Percentiles rank a stretch among this genome's conserved stretches.
Conservation (phyloP, 306 rosid genomes). For the Vigna unguiculata region DNA sequence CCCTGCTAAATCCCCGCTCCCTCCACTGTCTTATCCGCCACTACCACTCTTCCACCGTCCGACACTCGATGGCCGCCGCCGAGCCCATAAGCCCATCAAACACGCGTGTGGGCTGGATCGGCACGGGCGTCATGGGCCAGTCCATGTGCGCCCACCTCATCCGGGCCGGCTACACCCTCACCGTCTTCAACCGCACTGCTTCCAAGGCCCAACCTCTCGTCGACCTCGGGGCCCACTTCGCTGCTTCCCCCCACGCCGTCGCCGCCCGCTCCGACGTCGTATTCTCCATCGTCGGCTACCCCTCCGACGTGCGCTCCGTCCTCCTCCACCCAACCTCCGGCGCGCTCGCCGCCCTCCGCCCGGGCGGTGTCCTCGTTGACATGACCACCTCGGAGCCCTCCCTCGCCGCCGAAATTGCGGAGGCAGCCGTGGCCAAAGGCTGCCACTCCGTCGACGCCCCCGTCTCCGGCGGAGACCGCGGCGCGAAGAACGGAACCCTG, state of each 20-base stretch:
- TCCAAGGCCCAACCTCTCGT: constrained; percentile 87
- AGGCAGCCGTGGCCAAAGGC: constrained; percentile 55
- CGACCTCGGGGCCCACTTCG: constrained; percentile 76
- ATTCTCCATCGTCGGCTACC: constrained; percentile 91
- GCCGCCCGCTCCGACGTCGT: constrained; percentile 86
- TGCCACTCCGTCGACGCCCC: constrained; percentile 86
- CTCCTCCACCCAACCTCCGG: constrained; percentile 73
- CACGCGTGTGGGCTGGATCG: constrained; percentile 95
- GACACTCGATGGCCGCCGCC: constrained; percentile 62
- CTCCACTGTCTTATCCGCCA: constrained; percentile 37
- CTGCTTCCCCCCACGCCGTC: constrained; percentile 64
- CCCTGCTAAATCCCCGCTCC: constrained; percentile 16
- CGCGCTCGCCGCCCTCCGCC: constrained; percentile 80
- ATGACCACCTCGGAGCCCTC: constrained; percentile 98
- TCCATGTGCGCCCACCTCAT: constrained; percentile 87
- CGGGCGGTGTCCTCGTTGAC: constrained; percentile 84
- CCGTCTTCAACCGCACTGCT: constrained; percentile 90
- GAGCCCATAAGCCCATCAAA: constrained; percentile 65
- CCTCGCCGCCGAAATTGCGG: constrained; percentile 76
- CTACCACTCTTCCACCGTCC: constrained; percentile 39
- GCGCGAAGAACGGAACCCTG: constrained; percentile 73
- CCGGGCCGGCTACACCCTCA: constrained; percentile 84
- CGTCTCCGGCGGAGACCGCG: constrained; percentile 90
- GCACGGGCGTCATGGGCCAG: constrained; percentile 94
- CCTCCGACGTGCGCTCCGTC: constrained; percentile 92